phyloP scores from a whole-genome alignment of 2,329 filamentous ascomycete species.

The Sordariomycetes sp. region DNA sequence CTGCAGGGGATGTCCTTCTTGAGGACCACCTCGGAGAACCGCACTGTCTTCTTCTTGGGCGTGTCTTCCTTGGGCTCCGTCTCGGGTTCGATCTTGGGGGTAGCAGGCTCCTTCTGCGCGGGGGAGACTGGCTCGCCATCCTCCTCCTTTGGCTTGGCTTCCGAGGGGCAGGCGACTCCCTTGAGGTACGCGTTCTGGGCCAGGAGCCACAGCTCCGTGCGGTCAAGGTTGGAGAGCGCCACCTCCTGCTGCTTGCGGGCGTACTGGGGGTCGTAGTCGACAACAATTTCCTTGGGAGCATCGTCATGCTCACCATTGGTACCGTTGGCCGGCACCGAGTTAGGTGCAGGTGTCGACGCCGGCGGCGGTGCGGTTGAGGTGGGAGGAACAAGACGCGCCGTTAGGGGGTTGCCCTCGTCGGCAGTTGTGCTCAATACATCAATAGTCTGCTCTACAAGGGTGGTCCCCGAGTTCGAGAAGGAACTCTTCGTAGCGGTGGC shows the following conservation, averaged over 20 bases:
- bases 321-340: slow-evolving; percentile 14
- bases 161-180: slow-evolving; percentile 46
- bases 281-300: slow-evolving; percentile 49
- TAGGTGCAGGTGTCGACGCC: slow-evolving; percentile 25
- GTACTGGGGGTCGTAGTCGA: slow-evolving; percentile 67
- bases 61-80: slow-evolving; percentile 9
- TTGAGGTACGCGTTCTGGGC: slow-evolving; percentile 71
- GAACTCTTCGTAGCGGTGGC: neutral
- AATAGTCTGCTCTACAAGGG: slow-evolving; percentile 56
- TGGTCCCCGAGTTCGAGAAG: neutral
- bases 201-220: slow-evolving; percentile 77
- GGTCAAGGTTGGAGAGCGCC: slow-evolving; percentile 65
- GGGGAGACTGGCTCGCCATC: slow-evolving; percentile 22
- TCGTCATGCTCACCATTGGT: slow-evolving; percentile 33
- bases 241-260: slow-evolving; percentile 60
- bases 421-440: slow-evolving; percentile 41
- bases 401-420: slow-evolving; percentile 53
- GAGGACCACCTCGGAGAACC: slow-evolving; percentile 51
- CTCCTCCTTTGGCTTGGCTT: slow-evolving; percentile 19
- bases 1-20: slow-evolving; percentile 33
- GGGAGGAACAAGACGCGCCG: slow-evolving; percentile 12
- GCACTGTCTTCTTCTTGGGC: slow-evolving; percentile 60
- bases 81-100: slow-evolving; percentile 13
- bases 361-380: slow-evolving; percentile 17
- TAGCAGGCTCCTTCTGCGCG: slow-evolving; percentile 13